Evolutionary conservation across 164 flowering plant genomes (phyloP).

Genomic region (Taxillus chinensis): DNA sequence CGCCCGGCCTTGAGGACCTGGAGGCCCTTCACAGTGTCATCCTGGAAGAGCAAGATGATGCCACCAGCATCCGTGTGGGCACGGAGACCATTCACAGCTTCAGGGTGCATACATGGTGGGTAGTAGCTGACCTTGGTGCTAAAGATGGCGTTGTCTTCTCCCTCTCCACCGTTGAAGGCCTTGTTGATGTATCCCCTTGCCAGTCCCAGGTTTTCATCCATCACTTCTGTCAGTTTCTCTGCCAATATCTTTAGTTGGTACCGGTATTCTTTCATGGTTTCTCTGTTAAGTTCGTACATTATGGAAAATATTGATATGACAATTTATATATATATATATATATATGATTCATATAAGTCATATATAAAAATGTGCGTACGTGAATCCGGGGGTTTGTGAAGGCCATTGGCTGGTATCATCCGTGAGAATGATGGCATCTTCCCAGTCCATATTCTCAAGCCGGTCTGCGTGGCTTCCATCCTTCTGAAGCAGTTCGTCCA

Average conservation of each 20-base stretch:
- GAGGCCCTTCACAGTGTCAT: conserved; percentile 63
- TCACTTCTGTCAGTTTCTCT: conserved; percentile 59
- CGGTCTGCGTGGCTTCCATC: conserved; percentile 21
- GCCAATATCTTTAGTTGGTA: conserved; percentile 62
- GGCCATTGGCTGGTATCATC: conserved; percentile 62
- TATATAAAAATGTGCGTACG: conserved; percentile 25
- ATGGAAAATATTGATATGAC: too few relatives aligned
- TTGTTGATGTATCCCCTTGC: conserved; percentile 65
- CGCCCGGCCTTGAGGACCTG: conserved; percentile 70
- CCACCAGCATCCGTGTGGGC: conserved; percentile 97
- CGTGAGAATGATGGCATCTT: conserved; percentile 61
- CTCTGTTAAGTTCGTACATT: conserved; percentile 27
- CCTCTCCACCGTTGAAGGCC: conserved; percentile 41
- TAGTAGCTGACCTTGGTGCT: conserved; percentile 95
- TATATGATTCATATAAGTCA: too few relatives aligned
- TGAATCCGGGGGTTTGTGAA: conserved; percentile 39
- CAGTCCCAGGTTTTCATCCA: conserved; percentile 79
- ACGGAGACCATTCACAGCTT: conserved; percentile 59
- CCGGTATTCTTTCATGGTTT: conserved; percentile 75
- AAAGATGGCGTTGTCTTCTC: conserved; percentile 39
- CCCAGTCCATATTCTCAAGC: conserved; percentile 71
- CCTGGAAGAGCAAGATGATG: conserved; percentile 83
- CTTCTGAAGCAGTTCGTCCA: conserved; percentile 43
- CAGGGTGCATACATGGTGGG: conserved; percentile 78
- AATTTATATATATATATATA: too few relatives aligned